These are phyloP conservation scores for Poa pratensis DNA, from an alignment of 176 grass and related monocot genomes.

Conservation along the genomic window DNA sequence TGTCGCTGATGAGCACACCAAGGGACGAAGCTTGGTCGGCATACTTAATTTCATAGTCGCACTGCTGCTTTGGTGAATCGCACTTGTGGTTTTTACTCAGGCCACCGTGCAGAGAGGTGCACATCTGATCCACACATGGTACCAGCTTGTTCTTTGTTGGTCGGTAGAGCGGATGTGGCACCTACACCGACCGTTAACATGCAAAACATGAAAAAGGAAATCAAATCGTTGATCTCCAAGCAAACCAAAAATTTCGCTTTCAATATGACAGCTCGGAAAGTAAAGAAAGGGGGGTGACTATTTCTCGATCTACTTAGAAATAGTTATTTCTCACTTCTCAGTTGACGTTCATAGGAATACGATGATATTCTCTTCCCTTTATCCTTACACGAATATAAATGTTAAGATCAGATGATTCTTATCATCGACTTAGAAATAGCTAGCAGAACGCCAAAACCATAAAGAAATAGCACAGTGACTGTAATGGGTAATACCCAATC, in stretches of 20 bases:
- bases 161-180: constrained; percentile 80
- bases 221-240: not conserved
- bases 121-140: constrained; percentile 63
- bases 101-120: constrained; percentile 45
- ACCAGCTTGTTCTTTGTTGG: constrained; percentile 82
- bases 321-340: not conserved
- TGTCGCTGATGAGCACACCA: constrained; percentile 75
- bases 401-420: not conserved
- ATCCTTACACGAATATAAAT: too few relatives aligned
- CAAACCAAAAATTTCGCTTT: not conserved
- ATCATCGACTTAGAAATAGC: not conserved
- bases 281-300: not conserved
- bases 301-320: not conserved
- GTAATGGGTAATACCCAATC: not conserved
- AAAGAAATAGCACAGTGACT: not conserved
- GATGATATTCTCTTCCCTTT: not conserved
- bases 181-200: constrained; percentile 46
- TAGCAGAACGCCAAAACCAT: not conserved
- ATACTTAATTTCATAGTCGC: constrained; percentile 88
- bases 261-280: not conserved
- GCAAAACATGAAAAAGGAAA: constrained; percentile 25
- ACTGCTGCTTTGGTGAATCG: constrained; percentile 52
- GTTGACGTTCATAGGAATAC: not conserved
- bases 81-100: constrained; percentile 42
- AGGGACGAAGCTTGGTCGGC: constrained; percentile 78